A percentile compares a stretch with the other conserved stretches of the same genome.
Evolutionary conservation across 352 stramenopile species (phyloP).

Genomic region (Phytophthora macrochlamydospora): DNA sequence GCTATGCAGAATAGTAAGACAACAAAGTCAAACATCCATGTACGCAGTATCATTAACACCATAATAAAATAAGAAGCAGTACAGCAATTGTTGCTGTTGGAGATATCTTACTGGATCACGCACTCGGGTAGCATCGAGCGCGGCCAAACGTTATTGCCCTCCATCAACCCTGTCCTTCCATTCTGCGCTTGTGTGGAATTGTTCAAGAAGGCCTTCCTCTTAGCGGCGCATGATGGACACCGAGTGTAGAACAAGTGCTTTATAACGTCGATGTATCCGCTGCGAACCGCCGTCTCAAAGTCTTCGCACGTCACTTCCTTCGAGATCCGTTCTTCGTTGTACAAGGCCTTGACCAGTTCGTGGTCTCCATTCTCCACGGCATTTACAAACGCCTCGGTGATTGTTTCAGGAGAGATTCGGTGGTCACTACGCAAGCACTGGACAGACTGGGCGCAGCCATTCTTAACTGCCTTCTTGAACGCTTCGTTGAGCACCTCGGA

Average conservation of each 20-base stretch:
- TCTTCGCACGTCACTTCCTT: background rate
- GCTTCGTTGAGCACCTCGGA: background rate
- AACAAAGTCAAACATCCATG: too few relatives aligned
- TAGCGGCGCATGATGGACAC: background rate
- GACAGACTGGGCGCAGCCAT: background rate
- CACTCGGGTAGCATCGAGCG: background rate
- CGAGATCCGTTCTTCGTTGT: constrained; percentile 2
- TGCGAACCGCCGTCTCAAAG: background rate
- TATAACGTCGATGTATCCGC: constrained; percentile 1
- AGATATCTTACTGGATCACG: background rate
- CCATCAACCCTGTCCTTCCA: background rate
- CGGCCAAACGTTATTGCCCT: background rate
- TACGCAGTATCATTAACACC: too few relatives aligned
- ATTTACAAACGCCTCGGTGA: background rate
- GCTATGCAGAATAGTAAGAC: too few relatives aligned
- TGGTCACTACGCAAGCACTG: constrained; percentile 1
- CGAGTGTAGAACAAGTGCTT: constrained; percentile 3
- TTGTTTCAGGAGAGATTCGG: background rate
- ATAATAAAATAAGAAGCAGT: background rate
- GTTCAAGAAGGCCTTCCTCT: background rate
- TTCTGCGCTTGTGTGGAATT: background rate
- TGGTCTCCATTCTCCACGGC: background rate
- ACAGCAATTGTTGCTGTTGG: background rate
- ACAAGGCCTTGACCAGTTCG: background rate
- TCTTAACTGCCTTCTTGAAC: constrained; percentile 3